Conservation (phyloP, 148 eudicot genomes). For the Chenopodium quinoa region DNA sequence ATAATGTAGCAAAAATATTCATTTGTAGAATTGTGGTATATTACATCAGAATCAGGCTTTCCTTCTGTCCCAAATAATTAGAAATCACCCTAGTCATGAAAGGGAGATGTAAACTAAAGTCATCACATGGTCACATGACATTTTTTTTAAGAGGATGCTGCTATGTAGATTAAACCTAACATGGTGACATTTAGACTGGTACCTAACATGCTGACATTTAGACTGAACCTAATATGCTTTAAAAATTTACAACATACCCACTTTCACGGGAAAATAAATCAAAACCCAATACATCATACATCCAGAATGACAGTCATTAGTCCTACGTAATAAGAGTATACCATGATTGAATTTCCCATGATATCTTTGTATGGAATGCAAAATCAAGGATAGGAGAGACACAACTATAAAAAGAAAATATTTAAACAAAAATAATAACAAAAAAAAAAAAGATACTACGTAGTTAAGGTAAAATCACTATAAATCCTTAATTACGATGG, state of each 20-base stretch:
- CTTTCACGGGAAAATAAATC: slow-evolving; percentile 5
- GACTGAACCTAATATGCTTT: slow-evolving; percentile 1
- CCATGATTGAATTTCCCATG: neutral
- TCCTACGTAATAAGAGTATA: neutral
- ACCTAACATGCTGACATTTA: too few species aligned
- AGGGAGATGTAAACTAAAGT: slow-evolving; percentile 11
- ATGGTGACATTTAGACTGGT: too few species aligned
- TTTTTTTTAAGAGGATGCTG: neutral
- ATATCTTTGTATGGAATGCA: neutral
- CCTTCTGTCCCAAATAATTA: neutral
- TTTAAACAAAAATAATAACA: too few species aligned
- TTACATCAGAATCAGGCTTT: slow-evolving; percentile 9
- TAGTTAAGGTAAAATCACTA: neutral
- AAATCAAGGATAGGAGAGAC: neutral
- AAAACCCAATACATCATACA: neutral
- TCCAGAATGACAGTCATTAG: neutral
- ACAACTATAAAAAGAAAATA: neutral
- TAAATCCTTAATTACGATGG: neutral
- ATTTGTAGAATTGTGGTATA: neutral
- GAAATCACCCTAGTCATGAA: slow-evolving; percentile 1
- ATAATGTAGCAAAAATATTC: neutral
- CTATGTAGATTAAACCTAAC: too few species aligned
- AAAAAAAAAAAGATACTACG: too few species aligned
- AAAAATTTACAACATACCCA: neutral
- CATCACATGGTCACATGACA: slow-evolving; percentile 2